Evolutionary conservation across 495 filamentous ascomycete genomes (phyloP).

Genomic region (Penicillium odoratum): DNA sequence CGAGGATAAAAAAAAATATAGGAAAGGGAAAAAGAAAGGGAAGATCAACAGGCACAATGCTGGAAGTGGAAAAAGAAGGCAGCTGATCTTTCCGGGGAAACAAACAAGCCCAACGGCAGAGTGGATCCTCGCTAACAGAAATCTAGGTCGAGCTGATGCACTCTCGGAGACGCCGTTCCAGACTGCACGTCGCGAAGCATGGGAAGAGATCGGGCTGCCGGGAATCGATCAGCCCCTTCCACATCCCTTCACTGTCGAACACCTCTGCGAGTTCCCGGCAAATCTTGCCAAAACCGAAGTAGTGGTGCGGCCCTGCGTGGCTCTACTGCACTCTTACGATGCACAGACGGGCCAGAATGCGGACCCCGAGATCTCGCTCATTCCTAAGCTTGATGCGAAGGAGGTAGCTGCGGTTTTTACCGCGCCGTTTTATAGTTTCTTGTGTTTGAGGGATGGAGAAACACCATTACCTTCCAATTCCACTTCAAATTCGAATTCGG

Average conservation of each 20-base stretch:
- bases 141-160: slow-evolving; percentile 50
- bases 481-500: not conserved
- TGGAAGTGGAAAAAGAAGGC: slow-evolving; percentile 1
- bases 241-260: slow-evolving; percentile 73
- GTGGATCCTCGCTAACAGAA: not conserved
- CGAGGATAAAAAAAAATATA: not conserved
- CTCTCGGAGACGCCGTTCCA: slow-evolving; percentile 57
- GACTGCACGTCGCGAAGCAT: slow-evolving; percentile 84
- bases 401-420: slow-evolving; percentile 93
- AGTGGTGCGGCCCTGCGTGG: slow-evolving; percentile 82
- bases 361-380: slow-evolving; percentile 66
- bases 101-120: not conserved
- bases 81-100: not conserved
- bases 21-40: not conserved
- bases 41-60: slow-evolving; percentile 1
- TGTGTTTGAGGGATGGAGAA: slow-evolving; percentile 50
- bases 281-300: slow-evolving; percentile 79
- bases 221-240: slow-evolving; percentile 62
- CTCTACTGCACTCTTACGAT: slow-evolving; percentile 67
- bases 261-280: slow-evolving; percentile 78
- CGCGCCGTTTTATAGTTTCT: slow-evolving; percentile 74
- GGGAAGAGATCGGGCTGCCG: slow-evolving; percentile 87
- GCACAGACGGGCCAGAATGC: slow-evolving; percentile 35
- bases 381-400: slow-evolving; percentile 75
- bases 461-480: not conserved